phyloP scores from a whole-genome alignment of 257 asterid genomes.

The Catharanthus roseus region DNA sequence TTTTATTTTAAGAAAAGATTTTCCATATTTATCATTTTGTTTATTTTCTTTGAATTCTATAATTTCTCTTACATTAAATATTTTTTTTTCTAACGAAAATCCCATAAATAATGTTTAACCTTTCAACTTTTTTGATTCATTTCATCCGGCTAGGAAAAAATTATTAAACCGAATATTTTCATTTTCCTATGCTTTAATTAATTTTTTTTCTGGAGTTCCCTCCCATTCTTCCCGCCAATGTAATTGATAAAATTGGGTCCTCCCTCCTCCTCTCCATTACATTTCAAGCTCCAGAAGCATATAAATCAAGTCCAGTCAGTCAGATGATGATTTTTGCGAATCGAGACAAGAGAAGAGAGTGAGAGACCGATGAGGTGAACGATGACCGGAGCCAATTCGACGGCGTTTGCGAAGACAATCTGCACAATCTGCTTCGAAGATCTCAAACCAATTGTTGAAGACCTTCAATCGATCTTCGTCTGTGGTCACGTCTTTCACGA shows the following conservation, averaged over 20 bases:
- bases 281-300: neutral
- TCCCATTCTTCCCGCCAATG: slow-evolving; percentile 4
- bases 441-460: slow-evolving; percentile 81
- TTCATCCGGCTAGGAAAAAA: too few species aligned
- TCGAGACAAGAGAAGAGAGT: neutral
- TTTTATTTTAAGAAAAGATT: too few species aligned
- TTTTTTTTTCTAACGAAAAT: too few species aligned
- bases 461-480: slow-evolving; percentile 75
- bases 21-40: too few species aligned
- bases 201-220: too few species aligned
- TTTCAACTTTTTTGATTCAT: too few species aligned
- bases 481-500: slow-evolving; percentile 99
- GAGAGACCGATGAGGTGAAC: slow-evolving; percentile 11
- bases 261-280: neutral
- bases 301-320: neutral
- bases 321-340: neutral
- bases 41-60: too few species aligned
- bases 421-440: slow-evolving; percentile 94
- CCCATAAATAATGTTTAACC: too few species aligned
- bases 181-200: too few species aligned
- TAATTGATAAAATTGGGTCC: neutral
- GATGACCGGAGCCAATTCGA: slow-evolving; percentile 35
- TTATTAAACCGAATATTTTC: too few species aligned
- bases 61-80: too few species aligned
- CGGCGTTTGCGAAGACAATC: slow-evolving; percentile 63